Percentiles rank a stretch among this genome's conserved stretches.
Conservation (phyloP, 306 rosid genomes). For the Begonia loranthoides region DNA sequence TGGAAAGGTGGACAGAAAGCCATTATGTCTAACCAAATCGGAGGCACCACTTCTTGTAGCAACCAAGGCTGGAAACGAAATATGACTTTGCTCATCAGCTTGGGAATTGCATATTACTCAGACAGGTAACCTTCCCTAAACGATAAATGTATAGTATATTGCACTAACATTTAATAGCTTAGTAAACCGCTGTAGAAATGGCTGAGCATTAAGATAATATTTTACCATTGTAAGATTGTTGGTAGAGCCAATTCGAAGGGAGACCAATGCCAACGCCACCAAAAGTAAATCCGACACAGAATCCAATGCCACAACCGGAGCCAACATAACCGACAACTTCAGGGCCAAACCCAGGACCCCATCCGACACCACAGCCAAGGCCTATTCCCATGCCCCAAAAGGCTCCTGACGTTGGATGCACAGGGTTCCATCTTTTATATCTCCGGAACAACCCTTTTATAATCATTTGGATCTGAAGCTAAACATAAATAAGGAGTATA, state of each 20-base stretch:
- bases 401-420: conserved; percentile 82
- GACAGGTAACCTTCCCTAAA: no score
- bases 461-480: conserved; percentile 47
- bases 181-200: no score
- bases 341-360: conserved; percentile 99
- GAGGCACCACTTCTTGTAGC: conserved; percentile 37
- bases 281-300: conserved; percentile 69
- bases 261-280: conserved; percentile 79
- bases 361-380: conserved; percentile 89
- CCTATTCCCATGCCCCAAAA: conserved; percentile 97
- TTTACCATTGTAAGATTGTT: conserved; percentile 50
- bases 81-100: background rate
- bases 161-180: background rate
- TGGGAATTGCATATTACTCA: background rate
- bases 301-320: conserved; percentile 92
- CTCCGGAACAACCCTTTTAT: conserved; percentile 66
- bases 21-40: conserved; percentile 27
- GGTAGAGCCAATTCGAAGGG: conserved; percentile 49
- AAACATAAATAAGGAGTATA: conserved; percentile 5
- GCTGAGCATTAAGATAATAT: background rate
- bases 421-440: conserved; percentile 81
- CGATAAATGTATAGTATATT: background rate
- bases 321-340: conserved; percentile 89
- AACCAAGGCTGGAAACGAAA: conserved; percentile 32
- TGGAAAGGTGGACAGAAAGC: conserved; percentile 18